Evolutionary conservation across 2,329 filamentous ascomycete species (phyloP).

Genomic region (Hypoxylon sp.): DNA sequence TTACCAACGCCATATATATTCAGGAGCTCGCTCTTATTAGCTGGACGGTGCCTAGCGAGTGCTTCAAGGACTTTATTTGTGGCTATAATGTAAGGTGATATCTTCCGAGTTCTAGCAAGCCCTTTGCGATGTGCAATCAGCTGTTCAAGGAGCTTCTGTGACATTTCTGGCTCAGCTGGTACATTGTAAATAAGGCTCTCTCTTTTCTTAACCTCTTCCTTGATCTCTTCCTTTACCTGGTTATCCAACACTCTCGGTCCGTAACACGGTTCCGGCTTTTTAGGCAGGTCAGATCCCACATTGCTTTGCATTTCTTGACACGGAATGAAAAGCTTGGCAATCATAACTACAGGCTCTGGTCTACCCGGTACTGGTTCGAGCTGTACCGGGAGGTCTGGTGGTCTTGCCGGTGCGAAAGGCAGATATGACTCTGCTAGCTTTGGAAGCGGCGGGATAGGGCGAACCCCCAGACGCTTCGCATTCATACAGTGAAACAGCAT

Average conservation of each 20-base stretch:
- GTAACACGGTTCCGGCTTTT: not conserved
- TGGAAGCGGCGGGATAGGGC: slow-evolving; percentile 43
- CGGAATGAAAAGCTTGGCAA: not conserved
- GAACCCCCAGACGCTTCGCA: slow-evolving; percentile 45
- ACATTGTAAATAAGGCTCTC: not conserved
- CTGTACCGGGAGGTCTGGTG: not conserved
- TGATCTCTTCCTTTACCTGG: not conserved
- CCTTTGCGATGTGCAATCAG: not conserved
- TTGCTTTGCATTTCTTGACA: not conserved
- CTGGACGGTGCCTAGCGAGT: slow-evolving; percentile 13
- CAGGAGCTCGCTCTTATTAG: slow-evolving; percentile 11
- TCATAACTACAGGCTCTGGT: not conserved
- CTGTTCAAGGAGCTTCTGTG: not conserved
- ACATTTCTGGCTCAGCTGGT: not conserved
- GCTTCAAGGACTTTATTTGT: slow-evolving; percentile 10
- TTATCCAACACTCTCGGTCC: not conserved
- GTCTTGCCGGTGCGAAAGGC: not conserved
- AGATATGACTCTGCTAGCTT: slow-evolving; percentile 41
- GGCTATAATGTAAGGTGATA: slow-evolving; percentile 4
- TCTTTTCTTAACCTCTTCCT: not conserved
- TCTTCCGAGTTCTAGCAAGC: not conserved
- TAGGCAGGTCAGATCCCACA: not conserved
- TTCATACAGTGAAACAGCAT: slow-evolving; percentile 53
- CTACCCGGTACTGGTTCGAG: not conserved
- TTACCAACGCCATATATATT: slow-evolving; percentile 12